Base-by-base conservation (phyloP, 257 asterid species). In the Solanum clarkiae region DNA sequence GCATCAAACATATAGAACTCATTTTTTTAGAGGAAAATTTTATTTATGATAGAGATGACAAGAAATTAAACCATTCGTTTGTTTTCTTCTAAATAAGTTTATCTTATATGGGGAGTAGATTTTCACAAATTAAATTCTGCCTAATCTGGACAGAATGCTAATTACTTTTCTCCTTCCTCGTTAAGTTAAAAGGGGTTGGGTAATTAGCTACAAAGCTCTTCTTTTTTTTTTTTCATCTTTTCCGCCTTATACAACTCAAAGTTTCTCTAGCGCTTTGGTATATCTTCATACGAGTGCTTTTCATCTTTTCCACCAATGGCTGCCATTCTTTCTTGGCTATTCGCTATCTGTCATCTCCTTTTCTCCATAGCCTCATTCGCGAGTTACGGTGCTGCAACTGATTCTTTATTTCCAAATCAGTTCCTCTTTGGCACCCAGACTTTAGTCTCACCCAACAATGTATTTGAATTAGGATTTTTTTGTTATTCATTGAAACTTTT, bases 391-490 rank as follows among this genome's bases (percentile, higher is more conserved):
- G 24, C 45, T 71, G 85, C 86, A 14, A 15, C 36, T 4, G 86
- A 89, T 84, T 74, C 88, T 80, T 87, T 89, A 70, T 5, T 53
- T 14, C 85, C 88, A 26, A 45, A 57, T 84, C 89, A 86, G 55
- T 40, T 60, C 72, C 74, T 89, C 71, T 84, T 47, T 10, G 84
- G 60, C 18, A 86, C 84, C 68, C 53, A 59, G 69, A 82, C 65
- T 29, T 79, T 88, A 57, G 56, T 88, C 32, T 89, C 92, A 1
- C 51, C 89, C 11, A 86, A 86, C 59, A 71, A 82, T 59, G 77
- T 44, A 13, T 89, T 89, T 86, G 87, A 69, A 13, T 70, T 88
- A 84, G 90, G 90, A 40, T 87, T 89, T 81, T 84, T 87, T 42
- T 20, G 24, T 84, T 47, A 5, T 13, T 16, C 45, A 45, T 15